Percentiles rank a stretch among this genome's conserved stretches.
phyloP scores from a whole-genome alignment of 768 basidiomycete genomes.

The Amanita thiersii region DNA sequence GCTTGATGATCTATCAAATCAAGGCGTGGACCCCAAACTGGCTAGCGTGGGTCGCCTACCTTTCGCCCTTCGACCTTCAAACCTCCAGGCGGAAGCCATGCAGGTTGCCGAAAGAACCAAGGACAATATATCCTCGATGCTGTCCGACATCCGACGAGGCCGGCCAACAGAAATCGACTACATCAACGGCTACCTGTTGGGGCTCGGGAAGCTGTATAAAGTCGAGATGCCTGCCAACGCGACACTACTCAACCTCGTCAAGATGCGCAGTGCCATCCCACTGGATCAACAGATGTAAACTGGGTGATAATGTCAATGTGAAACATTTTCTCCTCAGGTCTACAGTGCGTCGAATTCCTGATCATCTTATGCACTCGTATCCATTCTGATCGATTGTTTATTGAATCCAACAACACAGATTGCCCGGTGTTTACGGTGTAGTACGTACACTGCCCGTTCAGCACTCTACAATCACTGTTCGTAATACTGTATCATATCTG shows the following conservation, averaged over 20 bases:
- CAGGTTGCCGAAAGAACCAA: slow-evolving; percentile 51
- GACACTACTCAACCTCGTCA: slow-evolving; percentile 49
- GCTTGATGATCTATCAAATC: slow-evolving; percentile 20
- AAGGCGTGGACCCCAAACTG: slow-evolving; percentile 18
- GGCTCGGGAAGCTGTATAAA: slow-evolving; percentile 47
- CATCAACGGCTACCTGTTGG: slow-evolving; percentile 75
- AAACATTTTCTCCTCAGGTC: too few relatives aligned
- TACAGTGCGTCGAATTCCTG: too few relatives aligned
- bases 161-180: slow-evolving; percentile 69
- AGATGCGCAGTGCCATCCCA: slow-evolving; percentile 49
- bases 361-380: too few relatives aligned
- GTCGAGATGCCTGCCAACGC: slow-evolving; percentile 52
- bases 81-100: slow-evolving; percentile 48
- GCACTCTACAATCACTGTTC: too few relatives aligned
- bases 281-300: slow-evolving; percentile 35
- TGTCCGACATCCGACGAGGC: slow-evolving; percentile 58
- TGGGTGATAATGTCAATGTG: too few relatives aligned
- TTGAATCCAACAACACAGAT: too few relatives aligned
- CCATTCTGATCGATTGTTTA: too few relatives aligned
- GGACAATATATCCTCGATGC: slow-evolving; percentile 75
- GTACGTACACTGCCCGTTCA: too few relatives aligned
- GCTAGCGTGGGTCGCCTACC: slow-evolving; percentile 34
- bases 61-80: slow-evolving; percentile 29
- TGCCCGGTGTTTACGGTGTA: too few relatives aligned
- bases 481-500: too few relatives aligned